Base-by-base conservation (phyloP, 192 early-diverging fungal species). In the Coemansia sp. region DNA sequence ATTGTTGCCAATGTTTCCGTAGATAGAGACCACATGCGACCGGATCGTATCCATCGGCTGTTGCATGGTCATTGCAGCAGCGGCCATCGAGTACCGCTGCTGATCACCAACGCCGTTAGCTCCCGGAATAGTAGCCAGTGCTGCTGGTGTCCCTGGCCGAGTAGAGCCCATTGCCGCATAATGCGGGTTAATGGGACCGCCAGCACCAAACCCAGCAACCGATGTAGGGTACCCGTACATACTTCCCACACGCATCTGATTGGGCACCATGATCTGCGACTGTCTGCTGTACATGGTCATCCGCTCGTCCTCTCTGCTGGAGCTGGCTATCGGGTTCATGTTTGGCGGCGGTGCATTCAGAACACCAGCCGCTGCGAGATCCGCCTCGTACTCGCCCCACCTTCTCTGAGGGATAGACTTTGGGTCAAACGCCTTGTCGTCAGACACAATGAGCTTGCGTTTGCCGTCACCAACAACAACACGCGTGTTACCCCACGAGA, bases 401-500 rank as follows among this genome's bases (percentile, higher is more conserved):
- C 87, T 87, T 74, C 92, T 92, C 61, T 88, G 79, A 7, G 94
- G 93, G 67, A 98, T 95, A 61, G 84, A 86, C 66, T 85, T 87
- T 8, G 93, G 93, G 67, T 97, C 89, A 64, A 95, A 97, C 63
- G 88, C 81, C 60, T 92, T 90, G 31, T 91, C 89, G 64, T 91
- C 92, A 21, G 80, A 75, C 10, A 86, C 74, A 61, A 87, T 84
- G 13, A 90, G 77, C 81, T 90, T 86, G 63, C 84, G 86, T 49
- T 84, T 86, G 30, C 84, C 86, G 28, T 87, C 86, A 39, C 92
- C 92, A 0, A 91, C 86, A 0, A 92, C 90, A 21, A 90, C 87
- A 68, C 91, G 90, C 34, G 96, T 98, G 70, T 97, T 95, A 72
- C 96, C 96, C 96, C 96, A 98, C 12, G 92, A 93, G 74, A 98